Evolutionary conservation across 2,329 filamentous ascomycete species (phyloP).

Genomic region (Cercospora brassicicola): DNA sequence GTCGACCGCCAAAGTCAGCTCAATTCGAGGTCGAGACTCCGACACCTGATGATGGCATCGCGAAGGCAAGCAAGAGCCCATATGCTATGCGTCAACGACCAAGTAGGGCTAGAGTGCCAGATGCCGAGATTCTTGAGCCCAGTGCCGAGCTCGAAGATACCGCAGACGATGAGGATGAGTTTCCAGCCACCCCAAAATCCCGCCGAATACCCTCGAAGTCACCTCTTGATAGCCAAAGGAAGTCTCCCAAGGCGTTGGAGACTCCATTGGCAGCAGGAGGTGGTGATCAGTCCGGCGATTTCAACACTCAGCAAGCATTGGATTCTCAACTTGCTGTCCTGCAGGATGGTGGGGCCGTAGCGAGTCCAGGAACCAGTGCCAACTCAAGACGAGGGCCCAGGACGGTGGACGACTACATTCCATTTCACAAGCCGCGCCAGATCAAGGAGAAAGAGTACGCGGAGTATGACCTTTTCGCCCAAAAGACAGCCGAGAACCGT

Average conservation of each 20-base stretch:
- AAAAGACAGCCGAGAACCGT: conserved; percentile 19
- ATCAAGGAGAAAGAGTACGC: conserved; percentile 24
- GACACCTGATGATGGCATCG: not conserved
- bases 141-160: not conserved
- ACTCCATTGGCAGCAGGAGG: not conserved
- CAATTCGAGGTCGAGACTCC: not conserved
- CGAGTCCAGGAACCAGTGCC: not conserved
- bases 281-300: not conserved
- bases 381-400: not conserved
- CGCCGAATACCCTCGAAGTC: not conserved
- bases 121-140: not conserved
- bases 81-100: conserved; percentile 13
- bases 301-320: not conserved
- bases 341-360: not conserved
- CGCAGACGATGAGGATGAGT: not conserved
- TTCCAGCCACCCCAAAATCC: not conserved
- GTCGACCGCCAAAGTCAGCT: not conserved
- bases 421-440: conserved; percentile 11
- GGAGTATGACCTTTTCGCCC: conserved; percentile 25
- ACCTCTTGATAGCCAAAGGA: not conserved
- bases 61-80: conserved; percentile 1
- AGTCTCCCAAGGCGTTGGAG: not conserved
- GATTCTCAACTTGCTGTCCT: not conserved
- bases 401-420: not conserved
- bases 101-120: not conserved